Base-by-base conservation (phyloP, 192 early-diverging fungal species). In the Blastocladiella britannica region DNA sequence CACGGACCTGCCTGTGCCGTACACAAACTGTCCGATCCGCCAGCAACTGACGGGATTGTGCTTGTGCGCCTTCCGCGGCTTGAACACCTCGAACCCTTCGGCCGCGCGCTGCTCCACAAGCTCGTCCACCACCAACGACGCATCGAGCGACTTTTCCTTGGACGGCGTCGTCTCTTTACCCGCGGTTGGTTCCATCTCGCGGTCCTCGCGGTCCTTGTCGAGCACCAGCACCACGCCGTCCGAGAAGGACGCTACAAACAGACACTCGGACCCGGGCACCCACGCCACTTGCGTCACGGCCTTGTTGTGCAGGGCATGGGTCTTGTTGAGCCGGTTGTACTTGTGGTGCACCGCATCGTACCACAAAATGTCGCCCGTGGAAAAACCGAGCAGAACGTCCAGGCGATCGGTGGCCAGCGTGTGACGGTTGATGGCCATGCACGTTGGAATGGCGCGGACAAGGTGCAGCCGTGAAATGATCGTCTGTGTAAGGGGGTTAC, bases 131-230 rank as follows among this genome's bases (percentile, higher is more conserved):
- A n/a, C n/a, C n/a, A 58, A 61, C 47, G 65, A 71, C 5, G 20
- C n/a, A 51, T 63, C 62, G 55, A 65, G 53, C 4, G 52, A 5
- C 15, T 6, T 8, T 4, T 52, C 22, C 1, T 26, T 51, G 24
- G 30, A 54, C 55, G 54, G 23, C 51, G 25, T 57, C 25, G 31
- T 62, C 53, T 22, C 55, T 26, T 62, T 58, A 28, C 65, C 59
- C 29, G 60, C 51, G 20, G 26, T 26, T 53, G 52, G 27, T 51
- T 65, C 65, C 5, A 47, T 53, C 26, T 56, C 29, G 52, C 78
- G 80, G 60, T 97, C 91, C 12, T 94, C 91, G 58, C 82, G 77
- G 6, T 86, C 82, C 58, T 86, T 84, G 67, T 97, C 91, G 64
- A 88, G 78, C 23, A 87, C 71, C 60, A 93, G 67, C 25, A 93